Base-by-base conservation (phyloP, 2,329 filamentous ascomycete genomes). In the Chalara sp. region DNA sequence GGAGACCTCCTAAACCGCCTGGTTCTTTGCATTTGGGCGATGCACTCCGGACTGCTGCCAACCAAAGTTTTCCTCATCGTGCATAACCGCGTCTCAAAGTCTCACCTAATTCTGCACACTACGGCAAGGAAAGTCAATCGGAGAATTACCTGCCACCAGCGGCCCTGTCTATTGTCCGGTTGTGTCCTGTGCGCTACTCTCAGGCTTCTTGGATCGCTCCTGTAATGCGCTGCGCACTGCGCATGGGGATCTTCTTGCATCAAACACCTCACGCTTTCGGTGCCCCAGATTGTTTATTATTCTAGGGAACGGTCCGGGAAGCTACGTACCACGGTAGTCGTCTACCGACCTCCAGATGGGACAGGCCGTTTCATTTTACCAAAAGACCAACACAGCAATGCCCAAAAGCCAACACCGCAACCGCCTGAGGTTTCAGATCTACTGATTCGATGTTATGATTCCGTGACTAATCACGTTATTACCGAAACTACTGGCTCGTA, bases 21-120 rank as follows among this genome's bases (percentile, higher is more conserved):
- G 21, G 21, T 21, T 21, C 21, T 21, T 21, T 21, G 21, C 21
- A 21, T 21, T 21, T 21, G 46, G 37, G 53, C 39, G 44, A 58
- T 62, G 58, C 58, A 60, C 57, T 62, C 58, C 52, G 51, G 56
- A 50, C 47, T 54, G 49, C 56, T 56, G 53, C 53, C 50, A 56
- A 52, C 50, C 46, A 52, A 57, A 58, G 55, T 56, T 58, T 57
- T 49, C 40, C 52, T 53, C 46, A 56, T 50, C 50, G 44, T 50
- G 51, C 56, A 58, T 55, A 54, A 29, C 50, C 51, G 51, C 52
- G 50, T 47, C 46, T 52, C 47, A 39, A 43, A 35, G 31, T 29
- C n/a, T 30, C 35, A 33, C 11, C 30, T 28, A 29, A 37, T 49
- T 52, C 49, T 53, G 49, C 55, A 52, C 39, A 45, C 13, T 43